A percentile compares a stretch with the other conserved stretches of the same genome.
These are phyloP conservation scores for Neofusicoccum umdonicola DNA, from an alignment of 2,329 filamentous ascomycete species.

Conservation along the genomic window DNA sequence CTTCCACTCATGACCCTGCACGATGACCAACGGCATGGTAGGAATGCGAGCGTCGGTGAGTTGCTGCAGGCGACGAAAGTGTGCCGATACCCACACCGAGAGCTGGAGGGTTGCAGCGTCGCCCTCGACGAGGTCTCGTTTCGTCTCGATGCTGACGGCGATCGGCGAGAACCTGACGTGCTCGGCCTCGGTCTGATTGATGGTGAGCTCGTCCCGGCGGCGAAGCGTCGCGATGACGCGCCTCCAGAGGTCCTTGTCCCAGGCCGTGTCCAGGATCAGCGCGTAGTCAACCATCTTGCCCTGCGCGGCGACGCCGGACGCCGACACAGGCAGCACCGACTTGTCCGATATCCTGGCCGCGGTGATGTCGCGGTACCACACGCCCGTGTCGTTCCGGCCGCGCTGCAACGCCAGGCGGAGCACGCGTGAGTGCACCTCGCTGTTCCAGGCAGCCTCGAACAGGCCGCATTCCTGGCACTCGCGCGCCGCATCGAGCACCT, in stretches of 20 bases:
- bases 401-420: background rate
- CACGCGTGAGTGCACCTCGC: background rate
- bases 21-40: slow-evolving; percentile 16
- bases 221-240: background rate
- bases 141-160: slow-evolving; percentile 18
- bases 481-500: background rate
- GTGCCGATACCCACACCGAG: slow-evolving; percentile 17
- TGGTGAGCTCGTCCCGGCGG: background rate
- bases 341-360: background rate
- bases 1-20: slow-evolving; percentile 20
- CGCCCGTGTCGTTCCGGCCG: background rate
- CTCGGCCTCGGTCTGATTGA: slow-evolving; percentile 15
- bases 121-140: slow-evolving; percentile 8
- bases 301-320: background rate
- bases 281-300: slow-evolving; percentile 18
- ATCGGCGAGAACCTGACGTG: slow-evolving; percentile 11
- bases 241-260: background rate
- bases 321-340: background rate
- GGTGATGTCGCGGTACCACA: too few relatives aligned
- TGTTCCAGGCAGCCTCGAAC: slow-evolving; percentile 15
- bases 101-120: slow-evolving; percentile 13
- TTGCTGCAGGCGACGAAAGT: slow-evolving; percentile 14
- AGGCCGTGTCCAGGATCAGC: slow-evolving; percentile 7
- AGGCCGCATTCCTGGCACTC: background rate
- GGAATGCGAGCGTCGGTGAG: background rate